Base-by-base conservation (phyloP, 106 monocot species). In the Phalaenopsis equestris region DNA sequence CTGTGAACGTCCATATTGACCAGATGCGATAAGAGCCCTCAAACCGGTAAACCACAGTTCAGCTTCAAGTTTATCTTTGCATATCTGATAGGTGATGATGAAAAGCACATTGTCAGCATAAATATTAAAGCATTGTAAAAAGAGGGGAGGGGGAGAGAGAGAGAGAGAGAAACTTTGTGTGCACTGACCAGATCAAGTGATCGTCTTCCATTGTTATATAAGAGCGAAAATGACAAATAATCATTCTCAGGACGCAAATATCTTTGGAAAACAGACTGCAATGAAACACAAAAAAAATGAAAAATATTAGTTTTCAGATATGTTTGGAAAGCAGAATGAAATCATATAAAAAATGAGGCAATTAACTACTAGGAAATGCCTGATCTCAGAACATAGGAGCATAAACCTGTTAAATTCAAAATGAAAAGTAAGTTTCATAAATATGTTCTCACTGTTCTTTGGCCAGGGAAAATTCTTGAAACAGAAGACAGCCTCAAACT, bases 51-150 rank as follows among this genome's bases (percentile, higher is more conserved):
- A 92, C 97, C 97, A 92, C 58, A 86, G 77, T 65, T 94, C 92
- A 48, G 86, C 94, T 77, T 93, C 96, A 80, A 86, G 83, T 86
- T 91, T 93, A 86, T 96, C 91, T 87, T 93, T 96, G 91, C 93
- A 96, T 77, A 91, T 91, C 96, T 96, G 82, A 42, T 16, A 85
- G 55, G 36, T 2, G 85, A 41, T 21, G 77, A 78, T 21, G 48
- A 79, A 14, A 86, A 58, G 38, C 36, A 55, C 30, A 80, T 43
- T 45, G 81, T 79, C 49, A 85, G 41, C 36, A 76, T 42, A 41
- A 41, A 8, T 9, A 52, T 73, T 24, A 21, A 72, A 4, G 56
- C 11, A 81, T 47, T 77, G n/a, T 14, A 46, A 79, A 70, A 70
- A 24, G 64, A 30, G 30, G 30, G 30, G 30, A 30, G 30, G 30